Percentiles rank a stretch among this genome's conserved stretches.
phyloP scores from a whole-genome alignment of 306 rosid species.

The Morella rubra region DNA sequence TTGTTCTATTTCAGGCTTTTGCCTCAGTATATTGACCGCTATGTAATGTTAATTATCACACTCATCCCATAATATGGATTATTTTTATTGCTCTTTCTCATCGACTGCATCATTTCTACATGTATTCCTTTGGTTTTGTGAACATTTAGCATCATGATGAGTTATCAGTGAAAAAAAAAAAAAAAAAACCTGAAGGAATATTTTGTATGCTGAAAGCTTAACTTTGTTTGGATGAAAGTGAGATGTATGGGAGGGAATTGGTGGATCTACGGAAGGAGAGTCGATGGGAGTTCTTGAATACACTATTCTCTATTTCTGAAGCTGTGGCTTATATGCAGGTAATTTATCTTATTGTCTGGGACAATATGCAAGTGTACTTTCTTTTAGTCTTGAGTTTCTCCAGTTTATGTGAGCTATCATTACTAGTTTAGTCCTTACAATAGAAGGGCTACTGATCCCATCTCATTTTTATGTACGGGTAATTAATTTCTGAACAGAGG shows the following conservation, averaged over 20 bases:
- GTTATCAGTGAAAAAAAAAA: background rate
- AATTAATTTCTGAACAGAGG: background rate
- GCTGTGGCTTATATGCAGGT: constrained; percentile 99
- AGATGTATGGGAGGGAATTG: constrained; percentile 94
- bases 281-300: constrained; percentile 94
- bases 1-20: constrained; percentile 5
- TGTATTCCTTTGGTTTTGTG: constrained; percentile 11
- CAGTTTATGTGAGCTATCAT: background rate
- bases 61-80: constrained; percentile 12
- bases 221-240: constrained; percentile 73
- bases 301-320: constrained; percentile 93
- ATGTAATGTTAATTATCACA: constrained; percentile 14
- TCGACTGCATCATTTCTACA: constrained; percentile 6
- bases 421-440: background rate
- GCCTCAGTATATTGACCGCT: background rate
- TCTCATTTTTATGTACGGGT: background rate
- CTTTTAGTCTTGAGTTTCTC: background rate
- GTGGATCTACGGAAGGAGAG: constrained; percentile 90
- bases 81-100: constrained; percentile 22
- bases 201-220: constrained; percentile 43
- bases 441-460: background rate
- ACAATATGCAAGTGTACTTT: background rate
- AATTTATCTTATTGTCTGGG: background rate
- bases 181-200: constrained; percentile 30
- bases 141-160: constrained; percentile 20